Percentiles rank a stretch among this genome's conserved stretches.
Evolutionary conservation across 768 basidiomycete species (phyloP).

Genomic region (Hygrocybe coccinea): DNA sequence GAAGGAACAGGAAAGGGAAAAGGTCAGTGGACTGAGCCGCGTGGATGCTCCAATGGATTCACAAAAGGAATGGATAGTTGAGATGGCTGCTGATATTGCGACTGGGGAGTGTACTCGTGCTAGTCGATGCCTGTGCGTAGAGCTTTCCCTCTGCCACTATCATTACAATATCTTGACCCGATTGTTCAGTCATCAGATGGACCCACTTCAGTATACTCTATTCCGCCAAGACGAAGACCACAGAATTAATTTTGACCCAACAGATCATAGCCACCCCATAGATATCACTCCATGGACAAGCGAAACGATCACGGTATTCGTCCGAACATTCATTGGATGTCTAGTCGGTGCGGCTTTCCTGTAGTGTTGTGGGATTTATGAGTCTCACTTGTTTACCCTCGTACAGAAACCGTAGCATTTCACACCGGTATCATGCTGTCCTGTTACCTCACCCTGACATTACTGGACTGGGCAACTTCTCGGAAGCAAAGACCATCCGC

Average conservation of each 20-base stretch:
- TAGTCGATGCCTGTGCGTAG: constrained; percentile 68
- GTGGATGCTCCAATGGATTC: neutral
- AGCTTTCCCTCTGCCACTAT: constrained; percentile 6
- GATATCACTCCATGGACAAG: constrained; percentile 48
- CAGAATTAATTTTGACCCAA: neutral
- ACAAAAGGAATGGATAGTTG: constrained; percentile 31
- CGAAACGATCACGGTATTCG: constrained; percentile 46
- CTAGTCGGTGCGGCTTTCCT: constrained; percentile 44
- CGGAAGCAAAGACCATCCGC: constrained; percentile 3
- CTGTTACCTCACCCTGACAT: constrained; percentile 47
- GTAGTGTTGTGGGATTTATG: no score
- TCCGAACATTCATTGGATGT: constrained; percentile 62
- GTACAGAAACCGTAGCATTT: constrained; percentile 70
- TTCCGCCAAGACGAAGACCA: neutral
- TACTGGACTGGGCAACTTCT: constrained; percentile 34
- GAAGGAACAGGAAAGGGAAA: constrained; percentile 11
- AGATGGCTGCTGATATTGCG: constrained; percentile 57
- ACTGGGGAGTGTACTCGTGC: constrained; percentile 54
- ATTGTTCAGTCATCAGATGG: constrained; percentile 69
- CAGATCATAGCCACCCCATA: constrained; percentile 39
- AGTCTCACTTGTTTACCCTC: neutral
- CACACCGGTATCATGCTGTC: constrained; percentile 61
- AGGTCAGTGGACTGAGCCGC: neutral
- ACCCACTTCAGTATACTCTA: constrained; percentile 52
- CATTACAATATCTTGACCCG: neutral